Base-by-base conservation (phyloP, 306 rosid genomes). In the Betula pendula region DNA sequence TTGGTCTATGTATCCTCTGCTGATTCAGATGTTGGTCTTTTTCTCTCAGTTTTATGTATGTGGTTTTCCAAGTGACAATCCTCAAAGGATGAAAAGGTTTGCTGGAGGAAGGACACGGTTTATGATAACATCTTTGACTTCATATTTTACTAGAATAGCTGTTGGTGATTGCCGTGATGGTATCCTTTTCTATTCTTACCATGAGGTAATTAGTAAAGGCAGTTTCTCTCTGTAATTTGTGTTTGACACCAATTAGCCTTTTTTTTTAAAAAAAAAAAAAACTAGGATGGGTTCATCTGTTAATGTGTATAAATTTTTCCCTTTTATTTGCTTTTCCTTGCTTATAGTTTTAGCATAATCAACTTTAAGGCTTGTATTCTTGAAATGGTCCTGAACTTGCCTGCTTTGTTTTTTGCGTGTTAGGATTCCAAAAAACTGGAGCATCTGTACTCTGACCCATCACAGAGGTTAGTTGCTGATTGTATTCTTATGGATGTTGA, bases 161-260 rank as follows among this genome's bases (percentile, higher is more conserved):
- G 98, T 94, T 73, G 98, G 98, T 70, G 96, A 92, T 88, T 87
- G 93, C 65, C 98, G 97, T 75, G 97, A 94, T 85, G 98, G 98
- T 45, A 81, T 94, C 82, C 85, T 94, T 69, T 85, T 92, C 81
- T 94, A 74, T 81, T 82, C 88, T 38, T 94, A 89, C 80, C 87
- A 89, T 27, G 98, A 94, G 97, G 98, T 94, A 85, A 79, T 90
- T 86, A 35, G 47, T 72, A 50, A 53, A 78, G 70, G 53, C 68
- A 48, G 58, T 35, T 66, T n/a, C 12, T 9, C 50, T 77, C 14
- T 75, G 29, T 67, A 53, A 68, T 83, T 33, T 60, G 13, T 40
- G 35, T 51, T 33, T 52, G 44, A 15, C 2, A 2, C 19, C 25
- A 0, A 13, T 40, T 63, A 38, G 58, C 14, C 63, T 58, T 74